These are phyloP conservation scores for Phytophthora brassicae DNA, from an alignment of 352 stramenopile species.

Conservation along the genomic window DNA sequence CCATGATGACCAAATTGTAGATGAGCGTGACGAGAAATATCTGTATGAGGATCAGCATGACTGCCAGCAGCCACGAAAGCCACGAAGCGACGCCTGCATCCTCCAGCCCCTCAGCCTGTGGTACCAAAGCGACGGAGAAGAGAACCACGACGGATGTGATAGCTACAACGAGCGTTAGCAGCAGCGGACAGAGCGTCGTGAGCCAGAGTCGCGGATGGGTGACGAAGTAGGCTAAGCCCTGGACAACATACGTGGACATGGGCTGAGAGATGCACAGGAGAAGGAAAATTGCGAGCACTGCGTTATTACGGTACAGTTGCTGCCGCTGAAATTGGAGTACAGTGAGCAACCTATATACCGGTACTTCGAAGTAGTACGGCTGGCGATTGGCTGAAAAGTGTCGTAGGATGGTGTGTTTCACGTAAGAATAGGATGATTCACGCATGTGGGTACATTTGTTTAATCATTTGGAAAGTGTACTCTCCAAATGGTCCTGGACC, in stretches of 20 bases:
- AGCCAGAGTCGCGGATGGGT: conserved; percentile 63
- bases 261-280: neutral
- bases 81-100: conserved; percentile 35
- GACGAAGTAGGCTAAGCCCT: conserved; percentile 58
- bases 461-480: too few species aligned
- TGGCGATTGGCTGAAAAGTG: neutral
- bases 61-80: conserved; percentile 58
- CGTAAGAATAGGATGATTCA: neutral
- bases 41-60: conserved; percentile 66
- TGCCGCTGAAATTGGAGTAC: too few species aligned
- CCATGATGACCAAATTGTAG: conserved; percentile 57
- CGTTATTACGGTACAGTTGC: too few species aligned
- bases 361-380: neutral
- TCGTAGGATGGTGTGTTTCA: neutral
- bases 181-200: conserved; percentile 51
- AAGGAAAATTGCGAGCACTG: neutral
- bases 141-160: conserved; percentile 46
- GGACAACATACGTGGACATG: conserved; percentile 61
- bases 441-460: neutral
- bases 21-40: conserved; percentile 77
- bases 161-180: conserved; percentile 58
- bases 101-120: conserved; percentile 47
- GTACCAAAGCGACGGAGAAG: conserved; percentile 45
- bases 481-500: too few species aligned
- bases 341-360: too few species aligned